These are phyloP conservation scores for Penicillium simplicissimum DNA, from an alignment of 495 filamentous ascomycete species.

Conservation along the genomic window DNA sequence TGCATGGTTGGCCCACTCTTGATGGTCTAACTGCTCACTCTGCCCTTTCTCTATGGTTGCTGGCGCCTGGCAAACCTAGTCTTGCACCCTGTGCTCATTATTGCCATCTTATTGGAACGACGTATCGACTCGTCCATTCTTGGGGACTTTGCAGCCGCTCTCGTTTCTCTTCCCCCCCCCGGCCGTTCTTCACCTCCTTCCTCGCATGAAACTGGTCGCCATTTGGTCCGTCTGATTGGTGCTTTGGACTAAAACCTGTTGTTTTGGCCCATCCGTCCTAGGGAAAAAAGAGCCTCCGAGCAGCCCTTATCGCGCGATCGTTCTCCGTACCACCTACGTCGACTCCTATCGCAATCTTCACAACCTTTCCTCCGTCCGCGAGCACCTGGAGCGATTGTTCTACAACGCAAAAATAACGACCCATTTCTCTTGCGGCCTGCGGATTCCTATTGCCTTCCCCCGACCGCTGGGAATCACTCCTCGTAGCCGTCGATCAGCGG, in stretches of 20 bases:
- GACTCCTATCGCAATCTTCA: slow-evolving; percentile 4
- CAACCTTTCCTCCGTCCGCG: slow-evolving; percentile 4
- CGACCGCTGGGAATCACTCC: slow-evolving; percentile 47
- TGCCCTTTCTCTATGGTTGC: slow-evolving; percentile 20
- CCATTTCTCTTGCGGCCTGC: slow-evolving; percentile 4
- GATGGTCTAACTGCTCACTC: slow-evolving; percentile 19
- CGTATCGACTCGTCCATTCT: neutral
- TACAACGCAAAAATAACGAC: slow-evolving; percentile 5
- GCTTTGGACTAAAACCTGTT: slow-evolving; percentile 16
- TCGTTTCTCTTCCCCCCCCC: slow-evolving; percentile 7
- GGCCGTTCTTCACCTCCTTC: neutral
- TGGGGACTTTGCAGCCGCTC: slow-evolving; percentile 6
- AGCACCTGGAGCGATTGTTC: slow-evolving; percentile 12
- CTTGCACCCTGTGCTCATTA: slow-evolving; percentile 16
- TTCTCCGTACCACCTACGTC: slow-evolving; percentile 9
- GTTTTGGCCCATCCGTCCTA: slow-evolving; percentile 10
- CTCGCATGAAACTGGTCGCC: slow-evolving; percentile 1
- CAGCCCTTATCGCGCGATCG: slow-evolving; percentile 31
- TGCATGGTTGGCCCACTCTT: slow-evolving; percentile 38
- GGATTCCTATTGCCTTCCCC: slow-evolving; percentile 27
- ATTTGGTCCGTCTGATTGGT: slow-evolving; percentile 15
- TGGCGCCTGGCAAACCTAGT: slow-evolving; percentile 17
- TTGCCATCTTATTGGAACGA: slow-evolving; percentile 16
- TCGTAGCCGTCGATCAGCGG: slow-evolving; percentile 52
- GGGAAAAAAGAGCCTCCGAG: slow-evolving; percentile 28